Evolutionary conservation across 75 land plant species (phyloP), one percentile per base, ranked within the genome.

Genomic region (Larix kaempferi): DNA sequence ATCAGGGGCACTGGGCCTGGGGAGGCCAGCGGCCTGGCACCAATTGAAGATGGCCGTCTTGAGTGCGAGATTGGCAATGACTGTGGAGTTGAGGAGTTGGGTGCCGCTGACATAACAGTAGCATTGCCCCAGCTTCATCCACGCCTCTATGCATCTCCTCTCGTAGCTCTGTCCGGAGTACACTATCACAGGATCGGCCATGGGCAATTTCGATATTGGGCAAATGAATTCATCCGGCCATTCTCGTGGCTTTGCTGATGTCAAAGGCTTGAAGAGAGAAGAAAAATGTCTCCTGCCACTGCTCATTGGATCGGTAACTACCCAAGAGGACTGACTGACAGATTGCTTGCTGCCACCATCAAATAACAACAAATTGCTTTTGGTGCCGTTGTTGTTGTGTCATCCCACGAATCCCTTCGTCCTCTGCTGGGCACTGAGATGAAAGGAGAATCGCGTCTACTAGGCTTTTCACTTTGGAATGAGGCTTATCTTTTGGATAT

Each of bases 141-240:
- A 90, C 22, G 87, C 94, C 58, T 89, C 82, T 15, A 91, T 85
- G 59, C 81, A 86, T 57, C 69, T 12, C 17, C 94, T 86, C 61
- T 93, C 96, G 80, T 91, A 93, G 63, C 88, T 87, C 37, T 87
- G 87, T 10, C 96, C 96, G 27, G 93, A 86, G 61, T 88, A 33
- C 39, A 91, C 81, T 35, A 93, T 87, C 26, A 91, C 94, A 19
- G 95, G 95, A 76, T 93, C 96, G 8, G 88, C 74, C 94, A 93
- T 93, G 33, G 89, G 73, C 0, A 83, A 75, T 23, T 79, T 71
- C 64, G 88, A 84, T 75, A 93, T 84, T 12, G 94, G 94, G 76
- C 96, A 93, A 27, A 85, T 49, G 81, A 87, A 91, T 59, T 91
- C 96, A 59, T 19, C 6, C 0, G 91, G 95, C 35, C 91, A 87